Base-by-base conservation (phyloP, 2,329 filamentous ascomycete species). In the Arthroderma sp. region DNA sequence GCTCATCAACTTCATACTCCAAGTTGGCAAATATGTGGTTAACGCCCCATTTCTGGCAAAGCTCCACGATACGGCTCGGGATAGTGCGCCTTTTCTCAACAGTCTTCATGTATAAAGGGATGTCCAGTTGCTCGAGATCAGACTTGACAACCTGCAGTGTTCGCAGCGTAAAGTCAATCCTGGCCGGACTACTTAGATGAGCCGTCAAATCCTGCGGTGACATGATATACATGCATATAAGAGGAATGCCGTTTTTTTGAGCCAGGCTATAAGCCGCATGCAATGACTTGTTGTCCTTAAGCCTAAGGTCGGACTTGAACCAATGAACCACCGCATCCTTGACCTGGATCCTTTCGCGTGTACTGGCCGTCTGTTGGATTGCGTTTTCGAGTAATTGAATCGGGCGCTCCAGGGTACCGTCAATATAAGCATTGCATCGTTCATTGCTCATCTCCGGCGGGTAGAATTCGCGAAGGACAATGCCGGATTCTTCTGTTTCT, bases 1-100 rank as follows among this genome's bases (percentile, higher is more conserved):
- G 64, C 64, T 94, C 88, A 57, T 95, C 88, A 0, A 93, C 86
- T 60, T 94, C 88, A 56, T 94, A 94, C 59, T 94, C 87, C 46
- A 87, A 77, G 57, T 94, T 94, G 40, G 83, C 79, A 55, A 79
- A 93, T 2, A 94, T 52, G 55, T 91, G 83, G 40, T 72, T 80
- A 1, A 77, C 82, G 0, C 75, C 76, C 86, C 86, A 94, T 49
- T 77, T 67, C 29, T 76, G 66, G 59, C 83, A 75, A 36, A 88
- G 66, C 42, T 80, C 73, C 1, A 83, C 53, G 6, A 94, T 68
- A 3, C 78, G 69, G 1, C 60, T 61, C 0, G 80, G 74, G 0
- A 91, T 69, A 1, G 70, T 63, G 50, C 72, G 80, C 31, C 87
- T 70, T 54, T 77, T 75, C 43, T 79, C 72, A 5, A 86, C 72